Conservation (phyloP, 139 green algal species). For the Chlamydomonas incerta region DNA sequence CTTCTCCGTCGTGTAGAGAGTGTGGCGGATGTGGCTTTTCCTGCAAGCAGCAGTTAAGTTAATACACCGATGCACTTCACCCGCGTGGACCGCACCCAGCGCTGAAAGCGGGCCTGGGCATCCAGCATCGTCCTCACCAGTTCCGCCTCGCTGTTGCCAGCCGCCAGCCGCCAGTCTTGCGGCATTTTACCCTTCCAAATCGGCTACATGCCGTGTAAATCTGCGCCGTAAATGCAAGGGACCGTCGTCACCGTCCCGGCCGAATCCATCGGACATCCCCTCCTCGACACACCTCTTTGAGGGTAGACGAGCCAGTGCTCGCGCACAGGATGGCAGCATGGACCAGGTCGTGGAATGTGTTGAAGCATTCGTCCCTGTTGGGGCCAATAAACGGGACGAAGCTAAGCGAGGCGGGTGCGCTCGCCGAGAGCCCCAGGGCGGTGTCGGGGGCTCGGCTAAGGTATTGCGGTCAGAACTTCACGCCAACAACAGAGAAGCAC, state of each 20-base stretch:
- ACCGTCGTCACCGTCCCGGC: neutral
- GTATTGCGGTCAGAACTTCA: no score
- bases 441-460: no score
- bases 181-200: neutral
- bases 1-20: neutral
- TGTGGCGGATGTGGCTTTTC: neutral
- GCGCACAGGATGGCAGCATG: neutral
- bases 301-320: neutral
- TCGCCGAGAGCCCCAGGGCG: no score
- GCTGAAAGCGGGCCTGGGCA: neutral
- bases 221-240: neutral
- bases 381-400: no score
- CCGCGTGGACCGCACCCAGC: no score
- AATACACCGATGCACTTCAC: no score
- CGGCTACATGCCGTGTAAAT: neutral
- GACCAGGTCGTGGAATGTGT: neutral
- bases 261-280: neutral
- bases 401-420: no score
- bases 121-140: neutral
- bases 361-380: neutral
- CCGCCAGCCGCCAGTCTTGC: neutral
- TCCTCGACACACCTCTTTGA: neutral
- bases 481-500: no score
- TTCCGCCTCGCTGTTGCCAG: neutral
- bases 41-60: neutral